Base-by-base conservation (phyloP, 129 eudicot species). In the Solidago caesia region DNA sequence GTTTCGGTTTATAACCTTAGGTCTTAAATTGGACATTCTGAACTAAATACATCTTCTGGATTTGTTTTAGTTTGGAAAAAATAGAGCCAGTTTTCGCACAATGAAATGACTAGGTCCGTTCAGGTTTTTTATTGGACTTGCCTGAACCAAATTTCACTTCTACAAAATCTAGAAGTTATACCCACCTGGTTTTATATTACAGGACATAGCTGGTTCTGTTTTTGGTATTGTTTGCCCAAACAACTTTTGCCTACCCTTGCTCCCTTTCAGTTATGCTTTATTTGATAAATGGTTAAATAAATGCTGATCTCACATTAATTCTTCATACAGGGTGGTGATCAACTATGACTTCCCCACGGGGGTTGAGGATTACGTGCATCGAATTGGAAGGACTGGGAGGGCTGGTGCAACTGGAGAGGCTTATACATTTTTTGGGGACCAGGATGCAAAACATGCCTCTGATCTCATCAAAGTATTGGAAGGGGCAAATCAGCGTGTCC, bases 341-440 rank as follows among this genome's bases (percentile, higher is more conserved):
- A 94, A 94, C 65, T 94, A 84, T 72, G 98, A 94, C 80, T 94
- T 94, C 68, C 98, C 98, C 16, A 90, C 87, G 0, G 98, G 98
- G 72, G 73, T 94, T 2, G 98, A 94, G 82, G 98, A 94, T 73
- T 94, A 94, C 62, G 98, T 94, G 70, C 98, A 94, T 84, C 85
- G 98, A 62, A 94, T 94, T 44, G 98, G 98, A 43, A 86, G 98
- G 87, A 95, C 99, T 6, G 99, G 99, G 1, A 88, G 99, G 75
- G 99, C 99, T 4, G 99, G 99, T 70, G 99, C 99, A 52, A 91
- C 94, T 7, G 99, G 99, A 51, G 83, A 75, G 75, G 97, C 99
- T 21, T 89, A 91, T 64, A 88, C 99, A 0, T 95, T 95, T 72
- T 85, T 91, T 10, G 53, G 77, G 29, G 97, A 91, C 13, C 93